A percentile compares a stretch with the other conserved stretches of the same genome.
phyloP scores from a whole-genome alignment of 148 eudicot species.

The Vaccinium vitisidaea region DNA sequence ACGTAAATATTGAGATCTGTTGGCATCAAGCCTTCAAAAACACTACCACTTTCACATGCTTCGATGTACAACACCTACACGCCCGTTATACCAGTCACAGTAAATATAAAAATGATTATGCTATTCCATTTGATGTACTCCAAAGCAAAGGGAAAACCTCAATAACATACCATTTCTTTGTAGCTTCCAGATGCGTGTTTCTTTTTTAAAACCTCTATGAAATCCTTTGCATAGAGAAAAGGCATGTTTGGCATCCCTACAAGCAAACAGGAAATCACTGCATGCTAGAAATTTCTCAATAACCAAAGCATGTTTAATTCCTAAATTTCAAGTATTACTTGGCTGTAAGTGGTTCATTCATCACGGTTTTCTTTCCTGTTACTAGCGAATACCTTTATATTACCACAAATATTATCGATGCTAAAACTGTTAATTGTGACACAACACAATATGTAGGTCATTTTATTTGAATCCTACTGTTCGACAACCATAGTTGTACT shows the following conservation, averaged over 20 bases:
- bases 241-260: constrained; percentile 74
- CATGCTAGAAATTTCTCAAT: constrained; percentile 28
- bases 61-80: constrained; percentile 68
- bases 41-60: constrained; percentile 81
- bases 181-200: constrained; percentile 57
- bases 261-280: not conserved
- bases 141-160: not conserved
- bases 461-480: not conserved
- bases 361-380: not conserved
- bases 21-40: constrained; percentile 67
- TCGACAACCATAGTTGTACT: not conserved
- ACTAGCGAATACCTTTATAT: not conserved
- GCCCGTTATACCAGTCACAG: not conserved
- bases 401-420: not conserved
- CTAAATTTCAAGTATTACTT: not conserved
- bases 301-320: constrained; percentile 8
- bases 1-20: constrained; percentile 54
- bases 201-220: constrained; percentile 54
- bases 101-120: not conserved
- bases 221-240: constrained; percentile 60
- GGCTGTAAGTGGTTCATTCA: not conserved
- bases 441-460: not conserved
- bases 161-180: constrained; percentile 59
- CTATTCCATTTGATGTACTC: not conserved
- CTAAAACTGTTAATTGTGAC: not conserved